phyloP scores from a whole-genome alignment of 148 eudicot species.

The Salicornia ramosissima region DNA sequence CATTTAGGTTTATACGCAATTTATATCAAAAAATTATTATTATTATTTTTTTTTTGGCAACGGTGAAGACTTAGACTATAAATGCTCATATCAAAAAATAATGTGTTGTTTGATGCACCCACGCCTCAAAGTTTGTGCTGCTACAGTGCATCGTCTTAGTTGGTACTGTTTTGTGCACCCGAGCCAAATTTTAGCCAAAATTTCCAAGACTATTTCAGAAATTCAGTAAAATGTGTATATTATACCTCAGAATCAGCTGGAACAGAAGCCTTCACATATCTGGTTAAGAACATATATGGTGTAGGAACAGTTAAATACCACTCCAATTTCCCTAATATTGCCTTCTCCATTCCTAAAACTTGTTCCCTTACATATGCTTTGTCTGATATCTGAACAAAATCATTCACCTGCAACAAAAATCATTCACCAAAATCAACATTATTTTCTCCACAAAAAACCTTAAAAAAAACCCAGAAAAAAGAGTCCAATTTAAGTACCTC shows the following conservation, averaged over 20 bases:
- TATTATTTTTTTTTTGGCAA: too few species aligned
- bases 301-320: conserved; percentile 83
- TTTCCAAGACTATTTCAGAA: neutral
- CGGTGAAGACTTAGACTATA: too few species aligned
- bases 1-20: too few species aligned
- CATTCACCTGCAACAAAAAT: conserved; percentile 38
- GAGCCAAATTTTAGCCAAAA: too few species aligned
- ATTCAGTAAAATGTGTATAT: neutral
- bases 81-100: too few species aligned
- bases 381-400: conserved; percentile 69
- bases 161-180: too few species aligned
- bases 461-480: neutral
- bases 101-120: too few species aligned
- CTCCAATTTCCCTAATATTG: conserved; percentile 52
- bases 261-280: conserved; percentile 66
- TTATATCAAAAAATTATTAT: too few species aligned
- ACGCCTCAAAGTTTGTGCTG: too few species aligned
- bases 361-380: conserved; percentile 56
- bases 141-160: too few species aligned
- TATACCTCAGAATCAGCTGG: conserved; percentile 35
- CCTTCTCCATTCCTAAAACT: conserved; percentile 66
- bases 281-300: conserved; percentile 66
- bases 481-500: conserved; percentile 26
- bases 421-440: conserved; percentile 2
- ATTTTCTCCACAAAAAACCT: neutral